These are phyloP conservation scores for Pachysolen tannophilus DNA, from an alignment of 805 yeast species.

Conservation along the genomic window DNA sequence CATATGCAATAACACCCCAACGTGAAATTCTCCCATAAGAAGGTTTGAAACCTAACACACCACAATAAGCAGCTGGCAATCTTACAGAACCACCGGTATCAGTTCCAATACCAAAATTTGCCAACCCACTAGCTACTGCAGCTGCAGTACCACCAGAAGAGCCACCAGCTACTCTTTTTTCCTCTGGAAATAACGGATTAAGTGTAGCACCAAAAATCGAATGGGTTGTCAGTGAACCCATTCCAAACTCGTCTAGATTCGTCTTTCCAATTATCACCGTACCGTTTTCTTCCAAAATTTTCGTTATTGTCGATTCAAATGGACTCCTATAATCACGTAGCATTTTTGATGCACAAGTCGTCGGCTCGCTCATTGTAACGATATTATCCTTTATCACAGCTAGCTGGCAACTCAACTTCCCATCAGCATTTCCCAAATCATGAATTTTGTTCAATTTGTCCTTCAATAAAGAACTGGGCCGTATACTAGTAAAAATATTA, in stretches of 20 bases:
- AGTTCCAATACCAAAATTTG: conserved; percentile 79
- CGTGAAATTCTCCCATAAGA: conserved; percentile 87
- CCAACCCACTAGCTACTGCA: conserved; percentile 66
- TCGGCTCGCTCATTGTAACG: conserved; percentile 52
- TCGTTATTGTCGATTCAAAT: conserved; percentile 68
- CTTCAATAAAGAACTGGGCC: no score
- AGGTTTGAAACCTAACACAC: conserved; percentile 85
- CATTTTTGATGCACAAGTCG: conserved; percentile 74
- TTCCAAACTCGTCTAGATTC: conserved; percentile 95
- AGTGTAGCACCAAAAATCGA: conserved; percentile 48
- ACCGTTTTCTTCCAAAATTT: conserved; percentile 44
- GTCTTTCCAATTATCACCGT: conserved; percentile 65
- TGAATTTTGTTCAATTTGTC: conserved; percentile 10
- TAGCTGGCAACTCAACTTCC: conserved; percentile 12
- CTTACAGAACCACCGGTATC: conserved; percentile 98
- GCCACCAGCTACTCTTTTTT: conserved; percentile 63
- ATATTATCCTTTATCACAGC: conserved; percentile 77
- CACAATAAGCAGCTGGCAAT: conserved; percentile 83
- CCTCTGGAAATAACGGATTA: conserved; percentile 35
- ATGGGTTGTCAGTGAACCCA: conserved; percentile 74
- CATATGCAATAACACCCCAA: conserved; percentile 88
- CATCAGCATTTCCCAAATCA: no score
- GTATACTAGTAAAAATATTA: conserved; percentile 35
- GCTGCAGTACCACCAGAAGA: conserved; percentile 97
- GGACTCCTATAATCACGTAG: conserved; percentile 62